Conservation (phyloP, 2,329 filamentous ascomycete species). For the Aspergillus latus region DNA sequence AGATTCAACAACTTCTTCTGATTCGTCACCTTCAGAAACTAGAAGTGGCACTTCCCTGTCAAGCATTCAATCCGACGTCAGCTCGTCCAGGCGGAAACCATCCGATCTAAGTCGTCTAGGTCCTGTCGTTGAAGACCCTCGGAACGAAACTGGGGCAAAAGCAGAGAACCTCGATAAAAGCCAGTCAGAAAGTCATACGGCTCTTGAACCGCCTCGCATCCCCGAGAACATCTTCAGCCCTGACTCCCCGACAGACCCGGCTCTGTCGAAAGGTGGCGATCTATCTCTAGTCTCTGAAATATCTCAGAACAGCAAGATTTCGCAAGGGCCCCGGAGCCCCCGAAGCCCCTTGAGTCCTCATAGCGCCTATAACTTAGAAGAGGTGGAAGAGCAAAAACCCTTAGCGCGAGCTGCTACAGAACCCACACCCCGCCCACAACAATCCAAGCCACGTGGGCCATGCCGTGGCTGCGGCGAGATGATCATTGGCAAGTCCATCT, state of each 20-base stretch:
- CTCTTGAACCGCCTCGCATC: slow-evolving; percentile 32
- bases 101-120: slow-evolving; percentile 48
- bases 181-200: slow-evolving; percentile 30
- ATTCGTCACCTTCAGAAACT: slow-evolving; percentile 60
- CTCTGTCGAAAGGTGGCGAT: slow-evolving; percentile 40
- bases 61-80: slow-evolving; percentile 52
- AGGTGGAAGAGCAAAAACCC: slow-evolving; percentile 14
- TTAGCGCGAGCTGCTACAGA: slow-evolving; percentile 27
- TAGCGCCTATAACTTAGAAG: slow-evolving; percentile 1
- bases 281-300: slow-evolving; percentile 36
- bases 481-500: slow-evolving; percentile 89
- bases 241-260: slow-evolving; percentile 51
- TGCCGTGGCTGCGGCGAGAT: slow-evolving; percentile 78
- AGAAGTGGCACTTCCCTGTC: slow-evolving; percentile 64
- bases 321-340: neutral
- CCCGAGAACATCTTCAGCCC: slow-evolving; percentile 35
- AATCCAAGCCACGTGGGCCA: slow-evolving; percentile 61
- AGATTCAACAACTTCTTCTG: slow-evolving; percentile 64
- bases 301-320: slow-evolving; percentile 1
- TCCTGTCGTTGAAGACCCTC: slow-evolving; percentile 57
- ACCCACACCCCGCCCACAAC: slow-evolving; percentile 41
- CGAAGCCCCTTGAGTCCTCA: slow-evolving; percentile 21
- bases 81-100: slow-evolving; percentile 31
- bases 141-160: slow-evolving; percentile 29
- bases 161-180: slow-evolving; percentile 28